These are phyloP conservation scores for Capronia americana DNA, from an alignment of 2,329 filamentous ascomycete genomes.

Conservation along the genomic window DNA sequence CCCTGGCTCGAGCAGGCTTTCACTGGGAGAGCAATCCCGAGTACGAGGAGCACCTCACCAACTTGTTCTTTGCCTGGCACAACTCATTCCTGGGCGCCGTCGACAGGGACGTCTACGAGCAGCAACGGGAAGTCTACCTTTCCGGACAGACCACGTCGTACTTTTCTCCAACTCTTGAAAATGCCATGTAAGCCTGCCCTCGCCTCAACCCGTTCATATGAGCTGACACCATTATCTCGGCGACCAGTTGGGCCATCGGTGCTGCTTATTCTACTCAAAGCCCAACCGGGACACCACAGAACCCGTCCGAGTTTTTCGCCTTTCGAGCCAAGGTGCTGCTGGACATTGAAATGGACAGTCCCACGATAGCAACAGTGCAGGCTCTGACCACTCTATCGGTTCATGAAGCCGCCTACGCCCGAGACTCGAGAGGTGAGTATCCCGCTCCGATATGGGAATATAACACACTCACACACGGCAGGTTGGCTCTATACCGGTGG, in stretches of 20 bases:
- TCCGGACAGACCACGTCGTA: constrained; percentile 47
- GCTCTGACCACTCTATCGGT: constrained; percentile 55
- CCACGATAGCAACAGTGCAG: constrained; percentile 56
- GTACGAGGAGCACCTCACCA: constrained; percentile 53
- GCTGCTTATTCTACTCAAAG: constrained; percentile 5
- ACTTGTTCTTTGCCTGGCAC: constrained; percentile 57
- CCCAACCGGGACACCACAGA: background rate
- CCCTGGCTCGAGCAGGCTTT: constrained; percentile 51
- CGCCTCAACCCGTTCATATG: no score
- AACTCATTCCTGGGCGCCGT: constrained; percentile 55
- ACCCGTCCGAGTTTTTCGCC: constrained; percentile 31
- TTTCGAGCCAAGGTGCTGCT: constrained; percentile 54
- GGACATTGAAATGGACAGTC: constrained; percentile 56
- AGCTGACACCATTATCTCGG: no score
- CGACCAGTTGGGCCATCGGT: constrained; percentile 6
- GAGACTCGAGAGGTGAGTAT: constrained; percentile 56
- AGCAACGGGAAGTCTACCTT: background rate
- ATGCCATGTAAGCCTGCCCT: constrained; percentile 45
- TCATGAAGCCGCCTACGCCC: constrained; percentile 53
- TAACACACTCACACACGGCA: background rate
- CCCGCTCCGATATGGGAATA: constrained; percentile 41
- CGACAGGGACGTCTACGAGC: constrained; percentile 51
- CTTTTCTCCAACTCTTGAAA: constrained; percentile 50
- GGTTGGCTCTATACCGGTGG: constrained; percentile 14
- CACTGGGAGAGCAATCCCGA: constrained; percentile 50